Evolutionary conservation across 352 stramenopile genomes (phyloP), one percentile per base, ranked within the genome.

Genomic region (Plasmopara viticola): DNA sequence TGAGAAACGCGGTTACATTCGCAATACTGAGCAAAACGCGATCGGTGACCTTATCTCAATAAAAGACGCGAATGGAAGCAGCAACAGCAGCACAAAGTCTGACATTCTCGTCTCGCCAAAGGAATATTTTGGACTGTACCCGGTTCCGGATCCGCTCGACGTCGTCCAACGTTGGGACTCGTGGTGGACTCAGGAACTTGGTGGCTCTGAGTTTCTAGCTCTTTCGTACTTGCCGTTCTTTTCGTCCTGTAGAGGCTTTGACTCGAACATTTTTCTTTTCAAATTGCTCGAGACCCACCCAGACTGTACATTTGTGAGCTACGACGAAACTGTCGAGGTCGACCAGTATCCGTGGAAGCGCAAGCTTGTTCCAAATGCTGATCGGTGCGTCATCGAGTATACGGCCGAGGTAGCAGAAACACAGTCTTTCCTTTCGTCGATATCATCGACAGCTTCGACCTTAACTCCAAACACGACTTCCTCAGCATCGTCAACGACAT

Each of bases 181-280:
- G 13, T 92, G 81, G 81, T 97, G 89, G 89, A 63, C 63, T 15
- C 67, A 86, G 10, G 74, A 95, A 31, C 58, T 90, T 0, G 65
- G 70, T 12, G 79, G 64, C 0, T 53, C 64, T 4, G 61, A 73
- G 2, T 95, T 90, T 44, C 59, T 98, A n/a, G 81, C 74, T 6
- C 67, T 98, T 17, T 88, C 95, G 2, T 98, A 98, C 57, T 66
- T 99, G 39, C 96, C 95, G 0, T 99, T 95, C 63, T 97, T 98
- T 40, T 97, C 87, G n/a, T 96, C 93, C 33, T 99, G 95, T 52
- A 73, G 91, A 13, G 94, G 90, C 6, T 98, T 95, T 64, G 96
- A 97, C 51, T 97, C 81, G 33, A 84, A 98, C 55, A 89, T 98
- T 48, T 88, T 73, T 48, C 76, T 98, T 42, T 77, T 83, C 35